phyloP scores from a whole-genome alignment of 768 basidiomycete genomes.

The Pisolithus sp. region DNA sequence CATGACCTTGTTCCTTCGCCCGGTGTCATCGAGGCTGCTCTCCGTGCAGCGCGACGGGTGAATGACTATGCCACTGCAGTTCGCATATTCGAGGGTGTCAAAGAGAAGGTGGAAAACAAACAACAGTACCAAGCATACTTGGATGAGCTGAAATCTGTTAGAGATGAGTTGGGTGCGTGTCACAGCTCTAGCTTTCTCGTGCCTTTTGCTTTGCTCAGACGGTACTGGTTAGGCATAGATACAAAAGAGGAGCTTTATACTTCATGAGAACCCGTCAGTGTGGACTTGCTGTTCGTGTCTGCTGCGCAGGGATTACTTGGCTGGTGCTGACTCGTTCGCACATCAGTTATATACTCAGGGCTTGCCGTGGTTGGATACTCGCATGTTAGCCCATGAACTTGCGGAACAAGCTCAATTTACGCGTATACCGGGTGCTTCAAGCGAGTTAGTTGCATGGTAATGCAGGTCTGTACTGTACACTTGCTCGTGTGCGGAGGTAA shows the following conservation, averaged over 20 bases:
- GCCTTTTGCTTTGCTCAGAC: not conserved
- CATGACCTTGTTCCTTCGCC: constrained; percentile 93
- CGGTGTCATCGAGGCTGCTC: constrained; percentile 77
- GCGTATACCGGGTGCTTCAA: too few relatives aligned
- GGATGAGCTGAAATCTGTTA: constrained; percentile 79
- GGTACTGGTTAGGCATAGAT: constrained; percentile 38
- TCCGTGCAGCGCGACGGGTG: constrained; percentile 83
- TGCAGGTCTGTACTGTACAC: too few relatives aligned
- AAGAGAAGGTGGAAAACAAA: constrained; percentile 98
- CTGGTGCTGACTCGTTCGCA: not conserved
- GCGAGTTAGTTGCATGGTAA: too few relatives aligned
- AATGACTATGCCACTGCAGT: constrained; percentile 98
- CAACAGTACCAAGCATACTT: constrained; percentile 91
- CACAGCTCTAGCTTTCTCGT: not conserved
- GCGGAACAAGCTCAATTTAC: too few relatives aligned
- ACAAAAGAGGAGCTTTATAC: constrained; percentile 62
- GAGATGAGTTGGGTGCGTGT: constrained; percentile 82
- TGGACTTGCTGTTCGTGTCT: constrained; percentile 7
- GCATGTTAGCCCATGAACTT: not conserved
- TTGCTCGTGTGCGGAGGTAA: too few relatives aligned
- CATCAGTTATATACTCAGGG: not conserved
- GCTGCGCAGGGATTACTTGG: too few relatives aligned
- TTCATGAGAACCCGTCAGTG: constrained; percentile 25
- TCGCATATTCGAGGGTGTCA: constrained; percentile 90
- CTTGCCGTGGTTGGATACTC: not conserved